Evolutionary conservation across 441 rosid species (phyloP).

Genomic region (Mallotus repandus): DNA sequence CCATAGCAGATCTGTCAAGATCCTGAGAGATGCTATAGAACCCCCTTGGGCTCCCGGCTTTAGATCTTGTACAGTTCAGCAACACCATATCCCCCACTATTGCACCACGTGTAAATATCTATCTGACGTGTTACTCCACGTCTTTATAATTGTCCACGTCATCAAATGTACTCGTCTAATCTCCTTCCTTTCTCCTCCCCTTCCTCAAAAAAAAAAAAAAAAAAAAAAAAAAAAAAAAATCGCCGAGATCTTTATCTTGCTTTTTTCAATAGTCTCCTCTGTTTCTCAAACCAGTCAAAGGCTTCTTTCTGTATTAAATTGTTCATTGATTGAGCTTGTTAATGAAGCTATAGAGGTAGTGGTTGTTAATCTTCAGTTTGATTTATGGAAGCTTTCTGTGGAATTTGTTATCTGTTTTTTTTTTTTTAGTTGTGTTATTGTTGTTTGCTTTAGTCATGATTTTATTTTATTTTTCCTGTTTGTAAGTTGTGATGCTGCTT

Average conservation of each 20-base stretch:
- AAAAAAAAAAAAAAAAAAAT: not conserved
- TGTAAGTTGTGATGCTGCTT: not conserved
- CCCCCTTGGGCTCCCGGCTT: conserved; percentile 31
- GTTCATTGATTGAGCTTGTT: conserved; percentile 25
- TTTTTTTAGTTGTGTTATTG: too few species aligned
- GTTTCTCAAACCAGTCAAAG: conserved; percentile 26
- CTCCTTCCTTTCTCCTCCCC: conserved; percentile 16
- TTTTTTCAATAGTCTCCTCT: not conserved
- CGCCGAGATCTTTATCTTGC: not conserved
- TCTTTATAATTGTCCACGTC: conserved; percentile 20
- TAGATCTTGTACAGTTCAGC: conserved; percentile 49
- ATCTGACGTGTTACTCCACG: conserved; percentile 38
- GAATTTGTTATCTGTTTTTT: not conserved
- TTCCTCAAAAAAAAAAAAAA: too few species aligned
- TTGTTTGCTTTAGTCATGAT: not conserved
- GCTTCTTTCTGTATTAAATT: not conserved
- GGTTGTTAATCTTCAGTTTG: conserved; percentile 21
- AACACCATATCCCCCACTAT: not conserved
- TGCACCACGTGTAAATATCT: conserved; percentile 26
- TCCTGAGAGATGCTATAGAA: conserved; percentile 21
- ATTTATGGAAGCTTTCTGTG: conserved; percentile 20
- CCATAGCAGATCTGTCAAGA: conserved; percentile 16
- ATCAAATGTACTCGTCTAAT: conserved; percentile 6
- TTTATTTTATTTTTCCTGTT: not conserved
- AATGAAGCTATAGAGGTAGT: conserved; percentile 27